A percentile compares a stretch with the other conserved stretches of the same genome.
These are phyloP conservation scores for Populus davidiana DNA, from an alignment of 345 rosid species.

Conservation along the genomic window DNA sequence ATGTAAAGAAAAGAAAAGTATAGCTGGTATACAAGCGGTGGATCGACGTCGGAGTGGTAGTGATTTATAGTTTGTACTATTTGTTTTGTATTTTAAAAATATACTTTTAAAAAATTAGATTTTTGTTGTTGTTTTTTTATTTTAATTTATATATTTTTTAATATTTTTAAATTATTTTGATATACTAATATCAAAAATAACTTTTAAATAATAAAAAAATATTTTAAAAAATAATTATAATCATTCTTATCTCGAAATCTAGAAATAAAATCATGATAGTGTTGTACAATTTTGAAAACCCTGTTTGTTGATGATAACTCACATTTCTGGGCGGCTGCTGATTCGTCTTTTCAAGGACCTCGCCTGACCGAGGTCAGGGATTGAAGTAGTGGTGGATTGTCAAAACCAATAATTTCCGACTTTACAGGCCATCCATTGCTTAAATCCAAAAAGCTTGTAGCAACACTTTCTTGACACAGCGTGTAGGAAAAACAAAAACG, in stretches of 20 bases:
- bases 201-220: no score
- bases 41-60: neutral
- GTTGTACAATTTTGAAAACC: neutral
- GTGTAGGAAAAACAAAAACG: no score
- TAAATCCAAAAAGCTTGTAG: neutral
- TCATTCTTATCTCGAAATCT: no score
- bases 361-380: neutral
- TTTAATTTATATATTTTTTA: no score
- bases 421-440: neutral
- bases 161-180: no score
- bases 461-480: neutral
- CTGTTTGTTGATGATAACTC: neutral
- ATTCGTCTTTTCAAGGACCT: neutral
- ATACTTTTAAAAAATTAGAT: no score
- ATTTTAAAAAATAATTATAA: no score
- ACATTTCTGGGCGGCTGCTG: neutral
- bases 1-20: neutral
- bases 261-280: neutral
- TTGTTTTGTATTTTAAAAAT: no score
- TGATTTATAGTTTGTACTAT: neutral
- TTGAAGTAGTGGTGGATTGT: conserved; percentile 3
- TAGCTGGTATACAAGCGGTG: neutral
- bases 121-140: no score
- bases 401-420: neutral
- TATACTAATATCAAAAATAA: no score